Conservation (phyloP, 192 early-diverging fungal genomes). For the Rhizophagus sp. region DNA sequence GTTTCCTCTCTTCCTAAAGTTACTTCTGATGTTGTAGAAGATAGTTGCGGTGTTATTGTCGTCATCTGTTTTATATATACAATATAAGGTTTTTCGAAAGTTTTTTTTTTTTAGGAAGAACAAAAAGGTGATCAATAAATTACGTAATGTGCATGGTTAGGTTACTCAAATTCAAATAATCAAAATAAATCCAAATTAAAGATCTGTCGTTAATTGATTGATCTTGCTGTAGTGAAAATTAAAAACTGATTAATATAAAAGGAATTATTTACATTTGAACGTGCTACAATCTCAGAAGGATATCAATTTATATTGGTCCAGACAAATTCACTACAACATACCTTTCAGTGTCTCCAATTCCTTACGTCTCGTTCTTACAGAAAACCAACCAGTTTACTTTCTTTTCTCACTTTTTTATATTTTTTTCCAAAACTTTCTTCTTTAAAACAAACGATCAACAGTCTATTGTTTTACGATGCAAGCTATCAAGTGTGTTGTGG, state of each 20-base stretch:
- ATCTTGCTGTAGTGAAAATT: not conserved
- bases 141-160: too few relatives aligned
- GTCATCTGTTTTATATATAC: not conserved
- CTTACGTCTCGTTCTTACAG: not conserved
- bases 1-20: not conserved
- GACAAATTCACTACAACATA: not conserved
- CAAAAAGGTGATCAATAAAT: too few relatives aligned
- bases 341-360: not conserved
- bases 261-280: not conserved
- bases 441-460: not conserved
- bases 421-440: not conserved
- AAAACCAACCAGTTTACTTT: not conserved
- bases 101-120: too few relatives aligned
- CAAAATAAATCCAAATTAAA: not conserved
- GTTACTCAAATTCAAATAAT: not conserved
- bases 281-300: not conserved
- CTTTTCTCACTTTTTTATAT: not conserved
- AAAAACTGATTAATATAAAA: not conserved
- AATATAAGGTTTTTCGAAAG: not conserved
- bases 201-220: not conserved
- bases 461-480: conserved; percentile 57
- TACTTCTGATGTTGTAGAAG: not conserved
- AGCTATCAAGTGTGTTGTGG: conserved; percentile 90
- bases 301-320: not conserved
- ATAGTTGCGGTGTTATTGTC: not conserved